Percentiles rank a stretch among this genome's conserved stretches.
Conservation (phyloP, 371 early-diverging fungal species). For the Zopfochytrium polystomum region DNA sequence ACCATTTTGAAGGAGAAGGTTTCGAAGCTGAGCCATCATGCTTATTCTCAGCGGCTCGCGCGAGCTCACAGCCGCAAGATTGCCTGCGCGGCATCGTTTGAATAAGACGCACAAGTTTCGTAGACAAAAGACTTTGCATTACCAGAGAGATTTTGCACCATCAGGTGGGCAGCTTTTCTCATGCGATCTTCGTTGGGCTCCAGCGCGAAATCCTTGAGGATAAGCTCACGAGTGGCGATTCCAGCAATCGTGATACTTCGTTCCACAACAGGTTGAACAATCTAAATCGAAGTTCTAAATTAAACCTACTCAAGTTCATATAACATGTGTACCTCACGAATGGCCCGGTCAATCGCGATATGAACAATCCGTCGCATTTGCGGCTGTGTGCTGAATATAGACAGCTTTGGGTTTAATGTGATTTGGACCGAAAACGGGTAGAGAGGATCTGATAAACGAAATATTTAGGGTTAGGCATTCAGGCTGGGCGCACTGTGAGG, state of each 20-base stretch:
- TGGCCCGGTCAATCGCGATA: slow-evolving; percentile 83
- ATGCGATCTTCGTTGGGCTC: slow-evolving; percentile 91
- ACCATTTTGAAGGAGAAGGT: slow-evolving; percentile 75
- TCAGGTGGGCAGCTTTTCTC: slow-evolving; percentile 87
- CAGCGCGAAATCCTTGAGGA: slow-evolving; percentile 89
- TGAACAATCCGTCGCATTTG: slow-evolving; percentile 76
- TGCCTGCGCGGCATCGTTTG: slow-evolving; percentile 28
- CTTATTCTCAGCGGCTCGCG: slow-evolving; percentile 90
- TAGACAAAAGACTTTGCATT: slow-evolving; percentile 31
- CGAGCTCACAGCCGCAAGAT: slow-evolving; percentile 84
- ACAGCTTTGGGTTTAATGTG: slow-evolving; percentile 62
- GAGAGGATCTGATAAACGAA: slow-evolving; percentile 6
- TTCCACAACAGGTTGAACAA: slow-evolving; percentile 84
- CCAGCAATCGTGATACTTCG: slow-evolving; percentile 89
- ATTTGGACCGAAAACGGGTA: slow-evolving; percentile 54
- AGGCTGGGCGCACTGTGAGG: too few species aligned
- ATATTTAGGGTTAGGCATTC: too few species aligned
- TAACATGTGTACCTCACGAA: slow-evolving; percentile 61
- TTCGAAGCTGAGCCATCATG: slow-evolving; percentile 74
- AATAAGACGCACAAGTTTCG: slow-evolving; percentile 26
- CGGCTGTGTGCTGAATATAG: slow-evolving; percentile 76
- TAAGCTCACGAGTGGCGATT: slow-evolving; percentile 83
- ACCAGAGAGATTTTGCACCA: slow-evolving; percentile 81
- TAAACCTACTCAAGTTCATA: slow-evolving; percentile 4
- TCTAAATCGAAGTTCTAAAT: slow-evolving; percentile 17